Percentiles rank a stretch among this genome's conserved stretches.
phyloP scores from a whole-genome alignment of 2,329 filamentous ascomycete species.

The Penicillium sp. region DNA sequence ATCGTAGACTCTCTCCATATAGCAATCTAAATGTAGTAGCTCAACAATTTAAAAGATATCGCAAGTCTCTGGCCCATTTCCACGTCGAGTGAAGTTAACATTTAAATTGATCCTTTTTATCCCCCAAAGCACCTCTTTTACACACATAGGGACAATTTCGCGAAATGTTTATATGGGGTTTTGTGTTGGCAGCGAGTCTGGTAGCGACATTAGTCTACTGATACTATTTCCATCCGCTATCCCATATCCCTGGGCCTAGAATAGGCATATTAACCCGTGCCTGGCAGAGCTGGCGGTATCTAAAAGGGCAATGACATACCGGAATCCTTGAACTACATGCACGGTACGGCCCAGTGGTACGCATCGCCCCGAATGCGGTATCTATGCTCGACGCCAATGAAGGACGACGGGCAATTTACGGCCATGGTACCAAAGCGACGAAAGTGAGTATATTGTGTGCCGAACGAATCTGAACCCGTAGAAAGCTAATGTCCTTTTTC shows the following conservation, averaged over 20 bases:
- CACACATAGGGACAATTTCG: background rate
- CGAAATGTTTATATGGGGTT: background rate
- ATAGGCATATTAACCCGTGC: background rate
- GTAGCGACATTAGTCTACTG: background rate
- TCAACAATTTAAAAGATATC: background rate
- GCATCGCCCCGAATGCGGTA: background rate
- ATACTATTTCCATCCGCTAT: background rate
- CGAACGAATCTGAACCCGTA: background rate
- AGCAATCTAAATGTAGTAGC: background rate
- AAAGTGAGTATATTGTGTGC: background rate
- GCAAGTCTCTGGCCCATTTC: background rate
- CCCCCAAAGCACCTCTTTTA: background rate
- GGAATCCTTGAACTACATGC: background rate
- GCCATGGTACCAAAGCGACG: background rate
- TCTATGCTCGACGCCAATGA: background rate
- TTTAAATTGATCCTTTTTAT: background rate
- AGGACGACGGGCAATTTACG: background rate
- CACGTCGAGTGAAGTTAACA: background rate
- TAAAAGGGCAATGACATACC: background rate
- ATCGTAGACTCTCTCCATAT: background rate
- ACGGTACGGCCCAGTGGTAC: background rate
- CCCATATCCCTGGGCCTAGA: background rate
- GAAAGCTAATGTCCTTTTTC: background rate
- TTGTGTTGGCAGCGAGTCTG: background rate
- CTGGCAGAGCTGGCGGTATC: background rate